These are phyloP conservation scores for Aspergillus ruber DNA, from an alignment of 2,329 filamentous ascomycete genomes.

Conservation along the genomic window DNA sequence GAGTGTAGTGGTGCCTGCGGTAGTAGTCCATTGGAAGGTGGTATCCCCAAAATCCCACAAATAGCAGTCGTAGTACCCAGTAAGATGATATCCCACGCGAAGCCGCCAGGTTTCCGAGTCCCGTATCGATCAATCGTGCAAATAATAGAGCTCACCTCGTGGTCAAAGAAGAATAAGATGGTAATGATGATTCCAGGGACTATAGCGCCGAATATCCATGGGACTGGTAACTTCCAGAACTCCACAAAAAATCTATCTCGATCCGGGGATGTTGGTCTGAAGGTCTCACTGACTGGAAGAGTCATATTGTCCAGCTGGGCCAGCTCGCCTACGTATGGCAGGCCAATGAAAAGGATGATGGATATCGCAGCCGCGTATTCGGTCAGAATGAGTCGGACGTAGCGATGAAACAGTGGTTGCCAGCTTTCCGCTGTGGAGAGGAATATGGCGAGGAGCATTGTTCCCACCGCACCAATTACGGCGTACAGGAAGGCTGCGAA, in stretches of 20 bases:
- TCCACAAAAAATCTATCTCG: constrained; percentile 53
- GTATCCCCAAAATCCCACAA: constrained; percentile 60
- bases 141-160: constrained; percentile 64
- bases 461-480: constrained; percentile 58
- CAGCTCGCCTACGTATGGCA: constrained; percentile 57
- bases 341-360: constrained; percentile 59
- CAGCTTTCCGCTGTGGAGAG: constrained; percentile 57
- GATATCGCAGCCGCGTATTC: constrained; percentile 63
- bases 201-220: constrained; percentile 57
- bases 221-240: constrained; percentile 56
- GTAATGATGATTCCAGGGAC: constrained; percentile 60
- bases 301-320: constrained; percentile 53
- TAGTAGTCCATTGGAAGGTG: constrained; percentile 59
- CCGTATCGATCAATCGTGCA: constrained; percentile 58
- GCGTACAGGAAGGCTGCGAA: constrained; percentile 61
- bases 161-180: constrained; percentile 62
- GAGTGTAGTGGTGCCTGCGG: constrained; percentile 62
- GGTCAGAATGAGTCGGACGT: constrained; percentile 54
- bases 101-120: constrained; percentile 55
- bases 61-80: constrained; percentile 58
- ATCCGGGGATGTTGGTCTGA: constrained; percentile 52
- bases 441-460: constrained; percentile 56
- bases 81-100: constrained; percentile 59
- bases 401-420: constrained; percentile 56
- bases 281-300: constrained; percentile 50